phyloP scores from a whole-genome alignment of 768 basidiomycete genomes.

The Ramaria sp. region DNA sequence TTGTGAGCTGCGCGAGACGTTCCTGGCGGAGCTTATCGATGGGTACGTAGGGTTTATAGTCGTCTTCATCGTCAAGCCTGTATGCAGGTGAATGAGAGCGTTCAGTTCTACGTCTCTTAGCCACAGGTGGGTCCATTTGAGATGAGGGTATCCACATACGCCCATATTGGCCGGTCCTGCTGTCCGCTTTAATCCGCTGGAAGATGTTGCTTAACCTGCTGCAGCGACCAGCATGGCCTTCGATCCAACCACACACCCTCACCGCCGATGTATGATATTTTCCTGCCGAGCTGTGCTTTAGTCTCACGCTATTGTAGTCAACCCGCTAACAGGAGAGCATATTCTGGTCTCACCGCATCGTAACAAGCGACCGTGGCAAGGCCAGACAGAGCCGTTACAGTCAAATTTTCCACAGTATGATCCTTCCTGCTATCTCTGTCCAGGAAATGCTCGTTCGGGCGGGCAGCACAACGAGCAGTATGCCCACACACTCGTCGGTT shows the following conservation, averaged over 20 bases:
- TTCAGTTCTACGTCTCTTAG: slow-evolving; percentile 4
- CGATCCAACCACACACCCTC: slow-evolving; percentile 53
- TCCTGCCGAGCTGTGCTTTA: neutral
- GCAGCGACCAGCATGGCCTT: slow-evolving; percentile 23
- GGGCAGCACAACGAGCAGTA: slow-evolving; percentile 62
- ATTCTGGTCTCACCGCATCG: slow-evolving; percentile 86
- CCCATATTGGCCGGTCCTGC: neutral
- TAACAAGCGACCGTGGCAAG: slow-evolving; percentile 84
- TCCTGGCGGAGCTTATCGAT: slow-evolving; percentile 77
- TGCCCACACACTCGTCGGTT: slow-evolving; percentile 40
- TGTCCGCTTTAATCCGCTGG: neutral
- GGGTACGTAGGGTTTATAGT: slow-evolving; percentile 80
- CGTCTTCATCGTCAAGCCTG: slow-evolving; percentile 50
- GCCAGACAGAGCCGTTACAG: slow-evolving; percentile 67
- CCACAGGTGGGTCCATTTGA: neutral
- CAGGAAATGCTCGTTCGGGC: slow-evolving; percentile 69
- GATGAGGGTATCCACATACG: neutral
- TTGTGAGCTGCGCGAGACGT: slow-evolving; percentile 66
- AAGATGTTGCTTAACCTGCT: too few species aligned
- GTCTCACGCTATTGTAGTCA: slow-evolving; percentile 35
- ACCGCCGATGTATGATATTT: slow-evolving; percentile 50
- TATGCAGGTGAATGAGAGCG: slow-evolving; percentile 50
- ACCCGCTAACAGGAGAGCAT: slow-evolving; percentile 68
- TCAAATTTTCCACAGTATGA: slow-evolving; percentile 52
- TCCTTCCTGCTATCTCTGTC: slow-evolving; percentile 75